phyloP scores from a whole-genome alignment of 2,329 filamentous ascomycete species.

The Chaetomium sp. region DNA sequence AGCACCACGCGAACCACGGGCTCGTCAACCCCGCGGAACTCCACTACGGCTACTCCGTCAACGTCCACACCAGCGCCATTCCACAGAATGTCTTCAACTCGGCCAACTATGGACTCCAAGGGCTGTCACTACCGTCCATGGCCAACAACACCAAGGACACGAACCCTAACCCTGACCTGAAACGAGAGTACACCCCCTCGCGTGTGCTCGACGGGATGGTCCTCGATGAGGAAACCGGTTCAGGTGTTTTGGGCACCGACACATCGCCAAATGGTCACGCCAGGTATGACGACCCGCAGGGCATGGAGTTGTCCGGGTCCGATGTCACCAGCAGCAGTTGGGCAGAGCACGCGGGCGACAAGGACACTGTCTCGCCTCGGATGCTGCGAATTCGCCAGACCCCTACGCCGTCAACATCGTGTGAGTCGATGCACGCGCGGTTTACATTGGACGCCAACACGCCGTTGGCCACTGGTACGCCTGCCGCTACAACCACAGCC shows the following conservation, averaged over 20 bases:
- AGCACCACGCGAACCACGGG: slow-evolving; percentile 1
- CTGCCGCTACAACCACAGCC: too few species aligned
- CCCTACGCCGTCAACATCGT: slow-evolving; percentile 8
- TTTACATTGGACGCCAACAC: background rate
- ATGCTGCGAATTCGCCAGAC: slow-evolving; percentile 8
- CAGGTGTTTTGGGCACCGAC: background rate
- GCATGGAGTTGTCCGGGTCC: background rate
- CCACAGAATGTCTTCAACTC: slow-evolving; percentile 7
- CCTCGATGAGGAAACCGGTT: background rate
- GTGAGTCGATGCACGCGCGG: slow-evolving; percentile 8
- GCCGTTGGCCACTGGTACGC: background rate
- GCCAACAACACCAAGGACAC: background rate
- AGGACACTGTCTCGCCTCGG: slow-evolving; percentile 13
- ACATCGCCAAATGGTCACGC: background rate
- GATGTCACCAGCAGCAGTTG: slow-evolving; percentile 1
- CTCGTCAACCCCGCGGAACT: background rate
- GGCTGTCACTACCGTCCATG: background rate
- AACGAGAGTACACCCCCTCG: background rate
- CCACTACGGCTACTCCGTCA: slow-evolving; percentile 7
- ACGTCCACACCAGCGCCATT: slow-evolving; percentile 7
- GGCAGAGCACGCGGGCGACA: background rate
- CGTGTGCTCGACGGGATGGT: slow-evolving; percentile 10
- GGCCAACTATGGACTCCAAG: background rate
- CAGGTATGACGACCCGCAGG: background rate
- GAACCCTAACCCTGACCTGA: background rate